Conservation (phyloP, 1,284 basidiomycete species). For the Mrakiaceae sp. region DNA sequence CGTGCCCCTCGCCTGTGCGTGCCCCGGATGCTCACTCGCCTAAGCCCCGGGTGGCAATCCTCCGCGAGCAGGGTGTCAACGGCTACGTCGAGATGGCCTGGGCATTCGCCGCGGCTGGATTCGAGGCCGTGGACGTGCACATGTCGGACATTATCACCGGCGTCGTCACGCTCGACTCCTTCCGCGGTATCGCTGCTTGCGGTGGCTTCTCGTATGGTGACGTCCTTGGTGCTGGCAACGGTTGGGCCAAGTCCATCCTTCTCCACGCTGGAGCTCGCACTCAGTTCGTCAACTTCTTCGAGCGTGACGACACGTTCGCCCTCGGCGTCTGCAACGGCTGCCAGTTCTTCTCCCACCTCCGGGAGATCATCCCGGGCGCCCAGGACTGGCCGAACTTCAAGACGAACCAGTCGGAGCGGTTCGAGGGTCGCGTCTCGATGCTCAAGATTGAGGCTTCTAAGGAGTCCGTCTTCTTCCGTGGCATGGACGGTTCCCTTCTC, state of each 20-base stretch:
- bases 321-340: conserved; percentile 97
- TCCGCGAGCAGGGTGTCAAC: conserved; percentile 97
- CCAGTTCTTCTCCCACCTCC: conserved; percentile 85
- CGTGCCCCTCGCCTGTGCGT: conserved; percentile 24
- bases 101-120: conserved; percentile 87
- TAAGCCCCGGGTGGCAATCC: conserved; percentile 82
- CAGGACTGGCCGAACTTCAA: conserved; percentile 84
- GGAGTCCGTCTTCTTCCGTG: conserved; percentile 70
- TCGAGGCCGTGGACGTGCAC: conserved; percentile 89
- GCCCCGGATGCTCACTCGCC: conserved; percentile 30
- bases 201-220: conserved; percentile 99
- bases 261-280: conserved; percentile 60
- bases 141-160: conserved; percentile 92
- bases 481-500: conserved; percentile 75
- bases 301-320: conserved; percentile 66
- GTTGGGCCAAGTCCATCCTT: conserved; percentile 91
- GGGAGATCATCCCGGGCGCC: conserved; percentile 77
- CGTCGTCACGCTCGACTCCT: conserved; percentile 49
- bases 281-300: conserved; percentile 75
- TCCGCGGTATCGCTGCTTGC: conserved; percentile 85
- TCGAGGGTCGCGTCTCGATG: conserved; percentile 75
- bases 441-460: conserved; percentile 58
- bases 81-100: conserved; percentile 98
- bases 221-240: conserved; percentile 92
- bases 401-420: conserved; percentile 74